phyloP scores from a whole-genome alignment of 371 early-diverging fungal species.

The Actinomucor elegans region DNA sequence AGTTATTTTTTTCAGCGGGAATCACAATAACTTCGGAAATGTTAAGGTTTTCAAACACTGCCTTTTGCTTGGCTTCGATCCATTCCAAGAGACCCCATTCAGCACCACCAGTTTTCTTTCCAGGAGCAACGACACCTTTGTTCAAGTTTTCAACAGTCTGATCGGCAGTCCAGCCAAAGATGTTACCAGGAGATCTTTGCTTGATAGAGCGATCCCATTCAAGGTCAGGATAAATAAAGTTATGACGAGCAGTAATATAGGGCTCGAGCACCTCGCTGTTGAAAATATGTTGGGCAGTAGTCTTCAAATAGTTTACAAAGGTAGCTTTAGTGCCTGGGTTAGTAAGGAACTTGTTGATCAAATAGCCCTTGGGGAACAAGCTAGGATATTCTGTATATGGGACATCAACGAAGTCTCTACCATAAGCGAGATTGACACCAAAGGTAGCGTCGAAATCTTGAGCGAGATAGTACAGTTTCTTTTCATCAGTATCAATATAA shows the following conservation, averaged over 20 bases:
- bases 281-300: constrained; percentile 44
- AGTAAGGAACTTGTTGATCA: constrained; percentile 54
- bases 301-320: constrained; percentile 49
- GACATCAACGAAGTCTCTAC: constrained; percentile 22
- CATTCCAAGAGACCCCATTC: constrained; percentile 52
- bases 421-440: constrained; percentile 52
- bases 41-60: constrained; percentile 14
- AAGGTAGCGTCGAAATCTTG: constrained; percentile 64
- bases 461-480: constrained; percentile 44
- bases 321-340: constrained; percentile 32
- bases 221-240: constrained; percentile 51
- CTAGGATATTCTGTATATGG: constrained; percentile 40
- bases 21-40: neutral
- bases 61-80: constrained; percentile 23
- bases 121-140: constrained; percentile 35
- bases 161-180: constrained; percentile 50
- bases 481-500: constrained; percentile 45
- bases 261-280: constrained; percentile 48
- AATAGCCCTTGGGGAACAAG: constrained; percentile 35
- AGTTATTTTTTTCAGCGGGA: neutral
- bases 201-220: constrained; percentile 54
- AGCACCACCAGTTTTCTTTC: constrained; percentile 36
- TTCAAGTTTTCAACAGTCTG: constrained; percentile 43
- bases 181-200: constrained; percentile 58
- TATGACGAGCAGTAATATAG: constrained; percentile 46